Evolutionary conservation across 305 asterid genomes (phyloP).

Genomic region (Ajuga reptans): DNA sequence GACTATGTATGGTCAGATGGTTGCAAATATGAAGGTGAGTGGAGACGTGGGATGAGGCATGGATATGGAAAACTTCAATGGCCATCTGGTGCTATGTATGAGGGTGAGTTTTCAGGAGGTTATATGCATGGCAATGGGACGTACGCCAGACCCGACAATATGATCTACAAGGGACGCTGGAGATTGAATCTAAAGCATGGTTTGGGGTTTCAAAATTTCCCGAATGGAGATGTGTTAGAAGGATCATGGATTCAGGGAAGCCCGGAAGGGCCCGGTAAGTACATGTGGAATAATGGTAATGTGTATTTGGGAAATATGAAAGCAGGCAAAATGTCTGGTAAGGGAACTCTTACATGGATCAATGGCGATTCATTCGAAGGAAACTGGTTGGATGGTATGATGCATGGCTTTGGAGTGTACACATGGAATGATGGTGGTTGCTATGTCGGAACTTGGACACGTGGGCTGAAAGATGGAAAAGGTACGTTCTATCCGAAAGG

Average conservation of each 20-base stretch:
- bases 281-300: conserved; percentile 78
- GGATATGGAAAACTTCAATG: conserved; percentile 73
- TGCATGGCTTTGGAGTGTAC: conserved; percentile 87
- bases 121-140: conserved; percentile 78
- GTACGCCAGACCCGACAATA: conserved; percentile 36
- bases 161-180: conserved; percentile 79
- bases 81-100: conserved; percentile 80
- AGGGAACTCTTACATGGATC: conserved; percentile 86
- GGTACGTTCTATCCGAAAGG: conserved; percentile 91
- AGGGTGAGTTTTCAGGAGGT: conserved; percentile 91
- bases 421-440: conserved; percentile 79
- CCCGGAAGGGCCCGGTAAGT: conserved; percentile 95
- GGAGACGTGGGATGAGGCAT: conserved; percentile 85
- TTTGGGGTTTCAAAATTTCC: conserved; percentile 71
- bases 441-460: conserved; percentile 88
- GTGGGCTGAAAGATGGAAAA: conserved; percentile 88
- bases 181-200: conserved; percentile 81
- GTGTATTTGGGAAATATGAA: conserved; percentile 80
- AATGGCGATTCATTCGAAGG: conserved; percentile 81
- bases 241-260: conserved; percentile 93
- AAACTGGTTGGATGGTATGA: conserved; percentile 66
- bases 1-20: conserved; percentile 83
- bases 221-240: conserved; percentile 72
- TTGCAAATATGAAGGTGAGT: conserved; percentile 76
- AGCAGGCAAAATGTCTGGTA: conserved; percentile 83